Evolutionary conservation across 2,329 filamentous ascomycete genomes (phyloP), one percentile per base, ranked within the genome.

Genomic region (Periconia digitata): DNA sequence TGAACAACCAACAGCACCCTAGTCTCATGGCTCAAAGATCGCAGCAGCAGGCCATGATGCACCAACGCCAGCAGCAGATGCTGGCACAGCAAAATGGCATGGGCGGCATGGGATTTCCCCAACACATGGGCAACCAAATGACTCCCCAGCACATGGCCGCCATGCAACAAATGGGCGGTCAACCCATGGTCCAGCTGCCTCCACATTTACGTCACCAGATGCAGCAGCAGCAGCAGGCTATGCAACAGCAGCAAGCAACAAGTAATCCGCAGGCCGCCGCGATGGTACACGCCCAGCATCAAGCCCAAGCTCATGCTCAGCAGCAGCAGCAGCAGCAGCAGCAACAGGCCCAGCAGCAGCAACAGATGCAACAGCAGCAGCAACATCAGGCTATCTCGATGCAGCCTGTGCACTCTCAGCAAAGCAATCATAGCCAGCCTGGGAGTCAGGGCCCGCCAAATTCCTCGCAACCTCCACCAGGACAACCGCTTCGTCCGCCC

Each of bases 61-160:
- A 60, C 16, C 68, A 69, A 39, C 81, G 85, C 54, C 81, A 84
- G 52, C 78, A 83, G 47, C 71, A 80, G 34, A 65, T 69, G 66
- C 68, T 74, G 38, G 63, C 83, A 35, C 81, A 85, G 43, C 80
- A 85, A 53, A 68, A 78, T 44, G 76, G 78, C 40, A 80, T 85
- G 72, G 73, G 23, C 6, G 43, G 74, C 16, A 76, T 75, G 52
- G 73, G 74, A 16, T 79, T 82, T 59, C 79, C 74, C 29, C 81
- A 85, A 64, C 77, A 74, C 3, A 80, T 84, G 67, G 27, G 5
- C 12, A 76, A 56, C 22, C 21, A 41, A 6, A 43, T 43, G 38
- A 40, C 23, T 59, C 79, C 74, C 27, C 81, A 85, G 64, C 77
- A 74, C 3, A 79, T 84, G 66, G 76, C 58, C 21, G 20, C 36